Evolutionary conservation across 2,329 filamentous ascomycete species (phyloP), one percentile per base, ranked within the genome.

Genomic region (Lachnellula cervina): DNA sequence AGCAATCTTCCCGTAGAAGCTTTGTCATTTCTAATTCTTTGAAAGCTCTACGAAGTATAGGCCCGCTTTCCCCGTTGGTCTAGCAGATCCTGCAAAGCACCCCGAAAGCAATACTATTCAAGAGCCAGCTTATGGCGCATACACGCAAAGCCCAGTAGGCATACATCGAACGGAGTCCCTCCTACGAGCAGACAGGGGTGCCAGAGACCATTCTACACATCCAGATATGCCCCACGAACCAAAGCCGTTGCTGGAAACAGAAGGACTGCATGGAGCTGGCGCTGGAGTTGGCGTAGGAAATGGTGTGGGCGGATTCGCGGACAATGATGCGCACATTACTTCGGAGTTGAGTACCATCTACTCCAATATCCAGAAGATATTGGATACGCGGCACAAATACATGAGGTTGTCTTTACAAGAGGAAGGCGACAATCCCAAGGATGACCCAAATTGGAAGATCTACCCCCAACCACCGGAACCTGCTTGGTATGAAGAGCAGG

Each of bases 401-500:
- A 89, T 97, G 51, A 77, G 83, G 1, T 73, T 97, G 16, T 97
- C 94, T 0, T 76, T 92, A 19, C 94, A 99, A 69, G 82, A 88
- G 9, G 80, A 86, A 7, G 80, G 83, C 13, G 90, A 96, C 69
- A 97, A 97, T 64, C 94, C 94, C 1, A 90, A 90, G 65, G 91
- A 97, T 69, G 82, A 88, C 17, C 80, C 86, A 0, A 81, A 78
- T 49, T 99, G 93, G 93, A 80, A 81, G 52, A 90, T 99, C 45
- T 97, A 97, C 66, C 94, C 94, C 9, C 84, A 89, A 14, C 92
- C 92, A 4, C 94, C 93, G 5, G 89, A 95, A 66, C 94, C 94
- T 16, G 89, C 90, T 2, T 97, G 94, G 93, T 80, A 86, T 57
- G 83, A 83, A 58, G 80, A 69, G 42, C 62, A 59, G 44, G 59